These are phyloP conservation scores for Thymus mandschuricus DNA, from an alignment of 257 asterid genomes.

Conservation along the genomic window DNA sequence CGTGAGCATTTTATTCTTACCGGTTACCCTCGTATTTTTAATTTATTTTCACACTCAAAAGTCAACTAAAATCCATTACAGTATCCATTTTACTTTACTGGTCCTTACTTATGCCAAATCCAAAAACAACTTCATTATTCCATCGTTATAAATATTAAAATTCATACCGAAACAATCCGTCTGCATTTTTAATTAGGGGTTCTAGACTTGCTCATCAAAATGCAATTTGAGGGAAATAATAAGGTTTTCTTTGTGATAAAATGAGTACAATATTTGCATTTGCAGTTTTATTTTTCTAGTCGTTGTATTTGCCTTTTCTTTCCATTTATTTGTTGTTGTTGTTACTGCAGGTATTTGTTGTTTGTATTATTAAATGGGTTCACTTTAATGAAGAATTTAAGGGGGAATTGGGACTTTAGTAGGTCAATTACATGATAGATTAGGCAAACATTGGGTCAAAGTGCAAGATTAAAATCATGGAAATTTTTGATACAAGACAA, in stretches of 20 bases:
- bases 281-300: no score
- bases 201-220: not conserved
- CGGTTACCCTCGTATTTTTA: no score
- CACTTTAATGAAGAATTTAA: conserved; percentile 25
- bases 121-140: no score
- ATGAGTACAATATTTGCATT: not conserved
- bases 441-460: conserved; percentile 10
- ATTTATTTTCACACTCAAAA: no score
- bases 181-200: not conserved
- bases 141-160: no score
- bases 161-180: no score
- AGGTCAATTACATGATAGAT: conserved; percentile 28
- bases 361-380: not conserved
- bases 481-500: conserved; percentile 20
- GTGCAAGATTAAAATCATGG: conserved; percentile 21
- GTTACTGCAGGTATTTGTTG: not conserved
- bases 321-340: no score
- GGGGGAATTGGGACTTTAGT: conserved; percentile 24
- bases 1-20: no score
- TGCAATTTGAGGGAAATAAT: not conserved
- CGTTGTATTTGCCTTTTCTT: not conserved
- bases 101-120: no score
- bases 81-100: no score
- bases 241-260: not conserved
- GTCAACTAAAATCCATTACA: no score